Evolutionary conservation across 2,329 filamentous ascomycete species (phyloP), one percentile per base, ranked within the genome.

Genomic region (Pseudogymnoascus sp.): DNA sequence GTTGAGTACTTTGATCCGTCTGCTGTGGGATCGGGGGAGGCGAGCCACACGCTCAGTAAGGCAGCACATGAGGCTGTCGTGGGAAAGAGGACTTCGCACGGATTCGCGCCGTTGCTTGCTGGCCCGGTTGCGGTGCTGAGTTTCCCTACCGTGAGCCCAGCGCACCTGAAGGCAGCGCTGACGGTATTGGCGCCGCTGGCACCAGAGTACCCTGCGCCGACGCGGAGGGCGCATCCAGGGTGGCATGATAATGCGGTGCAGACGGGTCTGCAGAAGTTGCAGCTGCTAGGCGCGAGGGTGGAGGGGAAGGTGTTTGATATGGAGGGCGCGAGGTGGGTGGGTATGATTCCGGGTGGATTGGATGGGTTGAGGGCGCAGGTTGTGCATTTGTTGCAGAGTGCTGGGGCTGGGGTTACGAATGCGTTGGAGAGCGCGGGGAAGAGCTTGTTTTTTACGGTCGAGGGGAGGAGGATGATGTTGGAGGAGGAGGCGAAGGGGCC

Each of bases 391-490:
- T 81, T 99, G 74, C 89, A 95, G 77, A 86, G 86, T 66, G 85
- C 91, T 66, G 92, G 93, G 42, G 84, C 91, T 63, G 86, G 88
- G 64, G 76, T 99, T 63, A 90, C 92, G 23, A 86, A 78, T 67
- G 84, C 87, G n/a, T 78, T 99, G 70, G 91, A 96, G 75, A 87
- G 89, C 62, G 86, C 90, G 59, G 83, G 88, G 65, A 91, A 88
- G 81, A 93, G 84, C 73, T 74, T 99, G 69, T 97, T 93, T 82
- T 82, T 96, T 66, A 91, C 93, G 11, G 79, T 99, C 71, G 93
- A 97, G 80, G 86, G 90, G 59, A 82, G 93, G 74, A 86, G 87
- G 76, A 85, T 81, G 59, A 89, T 93, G 78, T 76, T 99, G 74
- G 91, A 97, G 72, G 89, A 93, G 69, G 88, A 90, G 69, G 68